Percentiles rank a stretch among this genome's conserved stretches.
Conservation (phyloP, 768 basidiomycete genomes). For the Leucocoprinus leucothites region DNA sequence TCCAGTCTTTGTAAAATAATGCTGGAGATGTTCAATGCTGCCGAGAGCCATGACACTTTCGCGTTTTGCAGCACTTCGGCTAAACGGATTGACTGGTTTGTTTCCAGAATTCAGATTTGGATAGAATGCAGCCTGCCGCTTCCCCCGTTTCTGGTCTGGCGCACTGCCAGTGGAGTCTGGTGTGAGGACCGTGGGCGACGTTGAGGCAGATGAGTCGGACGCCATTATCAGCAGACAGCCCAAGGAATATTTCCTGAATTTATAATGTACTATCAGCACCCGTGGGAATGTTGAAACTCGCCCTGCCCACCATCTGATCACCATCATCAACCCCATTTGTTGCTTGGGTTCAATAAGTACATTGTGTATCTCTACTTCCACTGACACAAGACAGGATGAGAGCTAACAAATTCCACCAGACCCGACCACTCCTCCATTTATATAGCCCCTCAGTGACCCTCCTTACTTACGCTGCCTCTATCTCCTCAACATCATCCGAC, state of each 20-base stretch:
- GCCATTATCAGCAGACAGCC: constrained; percentile 23
- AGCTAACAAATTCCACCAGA: no score
- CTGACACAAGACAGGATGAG: no score
- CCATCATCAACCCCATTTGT: no score
- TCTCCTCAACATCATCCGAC: no score
- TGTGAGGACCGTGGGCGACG: constrained; percentile 53
- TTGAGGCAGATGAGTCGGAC: constrained; percentile 43
- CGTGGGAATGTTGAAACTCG: constrained; percentile 3
- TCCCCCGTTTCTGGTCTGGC: constrained; percentile 41
- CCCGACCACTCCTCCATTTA: no score
- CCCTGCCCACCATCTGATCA: no score
- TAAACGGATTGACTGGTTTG: constrained; percentile 83
- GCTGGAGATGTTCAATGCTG: constrained; percentile 95
- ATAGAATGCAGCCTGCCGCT: constrained; percentile 76
- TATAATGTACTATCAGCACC: background rate
- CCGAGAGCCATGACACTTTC: constrained; percentile 92
- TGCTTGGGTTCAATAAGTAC: no score
- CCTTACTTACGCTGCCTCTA: no score
- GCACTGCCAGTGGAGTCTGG: constrained; percentile 54
- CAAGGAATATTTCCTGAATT: background rate
- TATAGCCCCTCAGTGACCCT: no score
- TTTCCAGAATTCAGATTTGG: constrained; percentile 67
- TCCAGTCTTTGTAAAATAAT: constrained; percentile 91
- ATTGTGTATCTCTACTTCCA: no score
- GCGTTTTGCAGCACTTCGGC: constrained; percentile 86